Evolutionary conservation across 345 rosid genomes (phyloP), one percentile per base, ranked within the genome.

Genomic region (Excoecaria cochinchinensis): DNA sequence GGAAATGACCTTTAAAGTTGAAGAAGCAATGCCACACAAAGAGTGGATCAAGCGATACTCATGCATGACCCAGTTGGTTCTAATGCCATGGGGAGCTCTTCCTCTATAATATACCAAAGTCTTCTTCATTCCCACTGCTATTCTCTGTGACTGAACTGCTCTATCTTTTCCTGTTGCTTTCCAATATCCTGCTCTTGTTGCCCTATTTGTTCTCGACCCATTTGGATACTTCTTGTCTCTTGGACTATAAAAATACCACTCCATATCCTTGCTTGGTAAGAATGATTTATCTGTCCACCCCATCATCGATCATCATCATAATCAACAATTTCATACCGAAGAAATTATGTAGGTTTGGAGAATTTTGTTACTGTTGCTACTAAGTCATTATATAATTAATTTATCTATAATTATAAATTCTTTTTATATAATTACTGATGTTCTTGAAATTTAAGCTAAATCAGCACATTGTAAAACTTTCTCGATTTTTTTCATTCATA

Each of bases 21-120:
- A 81, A 3, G 81, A 61, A 8, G 91, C 59, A 36, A 79, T 5
- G 62, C 44, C 72, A 25, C 38, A 77, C 36, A 82, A 67, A 15
- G 86, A 74, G 69, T 89, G 68, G 42, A 72, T 42, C 66, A 89
- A 75, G 57, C 95, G 91, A 80, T 91, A 91, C 78, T 91, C 95
- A 50, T 89, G 95, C 95, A 91, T 91, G 1, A 91, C 91, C 95
- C 95, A 91, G 61, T 83, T 89, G 65, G 90, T 89, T 73, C 93
- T 79, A 57, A 82, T 87, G 58, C 95, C 95, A 64, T 79, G 78
- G 10, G 82, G 82, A 74, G 82, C 82, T 78, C 93, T 86, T 24
- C 93, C 95, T 85, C 76, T 84, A 48, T 91, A 91, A 46, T 91
- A 91, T 52, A 91, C 95, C 77, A 91, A 80, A 0, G 95, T 91